Percentiles rank a stretch among this genome's conserved stretches.
These are phyloP conservation scores for Panus rudis DNA, from an alignment of 768 basidiomycete species.

Conservation along the genomic window DNA sequence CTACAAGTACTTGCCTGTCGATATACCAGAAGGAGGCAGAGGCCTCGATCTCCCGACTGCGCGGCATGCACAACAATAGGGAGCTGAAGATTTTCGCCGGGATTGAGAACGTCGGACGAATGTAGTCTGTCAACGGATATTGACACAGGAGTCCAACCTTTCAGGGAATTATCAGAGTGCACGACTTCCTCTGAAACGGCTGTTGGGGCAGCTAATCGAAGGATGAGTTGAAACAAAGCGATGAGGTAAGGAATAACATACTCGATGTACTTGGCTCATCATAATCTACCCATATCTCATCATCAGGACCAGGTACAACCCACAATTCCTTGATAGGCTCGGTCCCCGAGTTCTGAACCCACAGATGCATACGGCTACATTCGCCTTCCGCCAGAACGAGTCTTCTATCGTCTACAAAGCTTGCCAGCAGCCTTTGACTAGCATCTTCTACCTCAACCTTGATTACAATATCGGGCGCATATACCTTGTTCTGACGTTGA, in stretches of 20 bases:
- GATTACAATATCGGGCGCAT: constrained; percentile 62
- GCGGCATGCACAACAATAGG: constrained; percentile 49
- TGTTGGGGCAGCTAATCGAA: background rate
- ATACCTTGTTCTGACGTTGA: constrained; percentile 62
- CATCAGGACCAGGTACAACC: constrained; percentile 53
- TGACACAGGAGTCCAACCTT: constrained; percentile 36
- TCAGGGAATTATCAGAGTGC: constrained; percentile 46
- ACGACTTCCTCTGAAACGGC: constrained; percentile 29
- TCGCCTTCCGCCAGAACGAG: constrained; percentile 66
- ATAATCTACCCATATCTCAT: constrained; percentile 51
- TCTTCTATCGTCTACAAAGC: constrained; percentile 46
- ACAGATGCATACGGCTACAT: constrained; percentile 42
- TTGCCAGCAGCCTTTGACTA: constrained; percentile 54
- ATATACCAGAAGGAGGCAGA: constrained; percentile 61
- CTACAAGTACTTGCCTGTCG: constrained; percentile 40
- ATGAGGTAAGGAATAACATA: background rate
- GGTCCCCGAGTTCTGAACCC: constrained; percentile 62
- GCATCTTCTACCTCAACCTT: constrained; percentile 57
- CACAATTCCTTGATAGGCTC: constrained; percentile 61
- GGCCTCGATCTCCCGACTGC: constrained; percentile 37
- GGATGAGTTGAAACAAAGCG: background rate
- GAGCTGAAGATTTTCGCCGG: constrained; percentile 46
- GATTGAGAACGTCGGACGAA: constrained; percentile 26
- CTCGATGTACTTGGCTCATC: background rate
- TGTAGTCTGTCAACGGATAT: constrained; percentile 33